A percentile compares a stretch with the other conserved stretches of the same genome.
Conservation (phyloP, 1,284 basidiomycete genomes). For the Cutaneotrichosporon sp. region DNA sequence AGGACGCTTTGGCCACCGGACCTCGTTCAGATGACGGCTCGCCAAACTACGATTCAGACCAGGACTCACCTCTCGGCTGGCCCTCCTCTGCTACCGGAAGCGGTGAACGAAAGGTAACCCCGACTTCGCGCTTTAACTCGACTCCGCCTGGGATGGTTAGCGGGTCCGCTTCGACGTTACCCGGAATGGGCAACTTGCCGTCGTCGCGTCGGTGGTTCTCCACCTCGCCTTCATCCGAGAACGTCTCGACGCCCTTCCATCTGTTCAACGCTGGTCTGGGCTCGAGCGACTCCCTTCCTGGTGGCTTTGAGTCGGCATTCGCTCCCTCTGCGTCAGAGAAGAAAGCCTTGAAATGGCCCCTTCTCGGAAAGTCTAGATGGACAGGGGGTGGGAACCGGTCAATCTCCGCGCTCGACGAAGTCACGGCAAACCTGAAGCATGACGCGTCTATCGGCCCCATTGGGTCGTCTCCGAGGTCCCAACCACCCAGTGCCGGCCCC, state of each 20-base stretch:
- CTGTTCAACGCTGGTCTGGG: constrained; percentile 18
- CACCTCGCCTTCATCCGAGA: constrained; percentile 29
- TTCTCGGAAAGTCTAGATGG: constrained; percentile 30
- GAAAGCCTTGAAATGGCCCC: constrained; percentile 43
- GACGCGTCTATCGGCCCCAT: neutral
- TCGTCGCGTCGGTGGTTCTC: constrained; percentile 42
- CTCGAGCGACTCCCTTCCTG: constrained; percentile 37
- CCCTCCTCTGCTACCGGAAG: neutral
- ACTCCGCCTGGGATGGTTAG: neutral
- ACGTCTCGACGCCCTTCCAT: constrained; percentile 27
- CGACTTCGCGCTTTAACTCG: constrained; percentile 7
- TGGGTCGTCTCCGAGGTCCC: neutral
- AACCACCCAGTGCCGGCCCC: neutral
- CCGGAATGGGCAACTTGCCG: constrained; percentile 17
- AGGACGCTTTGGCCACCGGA: constrained; percentile 5
- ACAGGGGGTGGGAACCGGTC: constrained; percentile 13
- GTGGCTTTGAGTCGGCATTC: constrained; percentile 32
- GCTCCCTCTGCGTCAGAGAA: constrained; percentile 45
- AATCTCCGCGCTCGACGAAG: constrained; percentile 14
- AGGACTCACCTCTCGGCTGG: constrained; percentile 16
- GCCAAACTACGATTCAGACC: constrained; percentile 30
- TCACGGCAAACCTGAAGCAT: constrained; percentile 14
- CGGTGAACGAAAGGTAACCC: constrained; percentile 3
- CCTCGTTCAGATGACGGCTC: constrained; percentile 5
- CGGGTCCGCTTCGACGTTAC: constrained; percentile 10